Percentiles rank a stretch among this genome's conserved stretches.
phyloP scores from a whole-genome alignment of 208 protist species.

The Trichomonas vaginalis region DNA sequence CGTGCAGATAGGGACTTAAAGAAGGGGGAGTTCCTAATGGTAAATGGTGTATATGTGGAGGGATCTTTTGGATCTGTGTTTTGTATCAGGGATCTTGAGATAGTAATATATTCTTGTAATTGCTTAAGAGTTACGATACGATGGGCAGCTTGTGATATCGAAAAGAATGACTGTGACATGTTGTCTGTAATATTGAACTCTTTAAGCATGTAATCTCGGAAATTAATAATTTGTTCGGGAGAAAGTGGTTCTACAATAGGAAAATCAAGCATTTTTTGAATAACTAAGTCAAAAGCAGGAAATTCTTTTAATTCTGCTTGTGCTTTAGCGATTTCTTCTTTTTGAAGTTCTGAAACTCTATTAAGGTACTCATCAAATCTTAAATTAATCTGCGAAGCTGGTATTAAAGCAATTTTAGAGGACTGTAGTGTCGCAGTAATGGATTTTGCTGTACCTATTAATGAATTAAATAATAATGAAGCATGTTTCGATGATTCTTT shows the following conservation, averaged over 20 bases:
- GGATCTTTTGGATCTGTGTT: neutral
- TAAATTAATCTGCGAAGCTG: neutral
- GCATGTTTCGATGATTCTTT: neutral
- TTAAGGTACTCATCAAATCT: neutral
- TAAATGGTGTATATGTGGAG: neutral
- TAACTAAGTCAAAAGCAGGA: neutral
- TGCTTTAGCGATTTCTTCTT: neutral
- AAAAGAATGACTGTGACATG: neutral
- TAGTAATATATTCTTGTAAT: neutral
- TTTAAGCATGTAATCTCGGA: neutral
- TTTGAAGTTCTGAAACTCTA: neutral
- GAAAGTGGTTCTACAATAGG: neutral
- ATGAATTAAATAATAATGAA: neutral
- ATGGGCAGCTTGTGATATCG: neutral
- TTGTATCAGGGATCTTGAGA: neutral
- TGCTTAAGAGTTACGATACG: neutral
- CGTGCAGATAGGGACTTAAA: neutral
- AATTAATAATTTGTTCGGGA: neutral
- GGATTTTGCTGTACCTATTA: neutral
- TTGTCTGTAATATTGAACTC: neutral
- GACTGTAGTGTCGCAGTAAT: neutral
- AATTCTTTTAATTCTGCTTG: neutral
- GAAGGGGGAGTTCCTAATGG: neutral
- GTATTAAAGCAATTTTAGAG: neutral
- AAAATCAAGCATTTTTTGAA: neutral